Evolutionary conservation across 2,329 filamentous ascomycete species (phyloP), one percentile per base, ranked within the genome.

Genomic region (Seiridium unicorne): DNA sequence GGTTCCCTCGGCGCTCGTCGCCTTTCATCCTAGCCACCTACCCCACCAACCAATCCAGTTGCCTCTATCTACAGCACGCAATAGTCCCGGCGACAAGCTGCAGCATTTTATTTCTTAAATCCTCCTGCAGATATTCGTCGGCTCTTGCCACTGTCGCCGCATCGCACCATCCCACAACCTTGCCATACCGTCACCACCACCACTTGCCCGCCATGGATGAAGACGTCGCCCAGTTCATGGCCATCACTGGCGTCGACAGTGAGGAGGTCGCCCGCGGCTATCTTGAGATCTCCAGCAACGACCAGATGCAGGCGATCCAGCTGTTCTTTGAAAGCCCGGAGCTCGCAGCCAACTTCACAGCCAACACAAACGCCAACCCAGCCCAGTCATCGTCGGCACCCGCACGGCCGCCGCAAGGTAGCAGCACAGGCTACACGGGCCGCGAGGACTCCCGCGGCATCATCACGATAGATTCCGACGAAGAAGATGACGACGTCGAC

Each of bases 271-370:
- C 94, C 36, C 85, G 86, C 63, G 89, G 91, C 66, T 97, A 96
- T 75, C 84, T 98, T 53, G 85, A 90, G 68, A 84, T 99, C 72
- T 89, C 93, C n/a, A 90, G 92, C 67, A 88, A 88, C 69, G 89
- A 97, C 72, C 80, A 94, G 56, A 88, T 92, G 74, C 90, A 94
- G 70, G 95, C 95, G 34, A 89, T 97, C 68, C 87, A 92, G 70
- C 87, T 98, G 10, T 99, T 88, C 78, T 98, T 92, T 74, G 92
- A 96, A 71, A 95, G 90, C 72, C 91, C 90, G 48, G 93, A 94
- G 53, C 85, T 89, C 63, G 86, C 82, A 65, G 77, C 77, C 48
- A 76, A 75, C 60, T 74, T 84, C 61, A 70, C 70, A 51, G 71
- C 65, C 66, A 59, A 65, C 75, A n/a, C 67, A 76, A 31, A 64